phyloP scores from a whole-genome alignment of 441 rosid genomes.

The Isatis lusitanica region DNA sequence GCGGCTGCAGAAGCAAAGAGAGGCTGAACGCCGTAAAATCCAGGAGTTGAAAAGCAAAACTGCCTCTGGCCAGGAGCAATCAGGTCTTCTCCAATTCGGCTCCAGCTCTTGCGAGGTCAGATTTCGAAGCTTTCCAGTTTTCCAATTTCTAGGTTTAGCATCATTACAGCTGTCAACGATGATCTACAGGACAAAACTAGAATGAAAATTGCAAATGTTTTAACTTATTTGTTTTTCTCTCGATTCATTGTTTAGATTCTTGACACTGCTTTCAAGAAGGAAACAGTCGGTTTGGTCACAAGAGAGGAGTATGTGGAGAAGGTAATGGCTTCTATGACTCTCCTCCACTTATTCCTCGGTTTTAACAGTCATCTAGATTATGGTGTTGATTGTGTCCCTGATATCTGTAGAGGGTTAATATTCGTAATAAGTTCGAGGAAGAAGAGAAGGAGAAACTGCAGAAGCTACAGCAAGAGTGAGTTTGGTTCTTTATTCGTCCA shows the following conservation, averaged over 20 bases:
- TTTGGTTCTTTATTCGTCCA: not conserved
- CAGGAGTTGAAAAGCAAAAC: constrained; percentile 90
- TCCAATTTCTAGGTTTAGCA: not conserved
- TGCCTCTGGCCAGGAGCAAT: constrained; percentile 69
- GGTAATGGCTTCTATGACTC: constrained; percentile 41
- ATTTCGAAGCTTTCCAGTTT: not conserved
- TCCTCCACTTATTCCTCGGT: not conserved
- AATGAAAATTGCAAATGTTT: not conserved
- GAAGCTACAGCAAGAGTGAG: constrained; percentile 89
- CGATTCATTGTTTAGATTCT: constrained; percentile 51
- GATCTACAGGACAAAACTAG: not conserved
- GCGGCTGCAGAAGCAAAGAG: constrained; percentile 94
- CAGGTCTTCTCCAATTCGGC: constrained; percentile 97
- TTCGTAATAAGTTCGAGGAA: constrained; percentile 87
- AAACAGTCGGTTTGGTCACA: constrained; percentile 91
- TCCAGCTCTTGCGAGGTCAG: constrained; percentile 87
- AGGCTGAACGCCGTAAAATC: constrained; percentile 91
- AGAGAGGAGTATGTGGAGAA: constrained; percentile 94
- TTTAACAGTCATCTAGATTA: not conserved
- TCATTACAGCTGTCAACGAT: too few relatives aligned
- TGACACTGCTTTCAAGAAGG: constrained; percentile 94
- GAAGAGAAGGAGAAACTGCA: constrained; percentile 97
- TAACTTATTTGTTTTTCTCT: not conserved
- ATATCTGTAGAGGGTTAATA: constrained; percentile 74
- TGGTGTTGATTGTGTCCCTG: not conserved